These are phyloP conservation scores for Penicillium sp. DNA, from an alignment of 2,329 filamentous ascomycete species.

Conservation along the genomic window DNA sequence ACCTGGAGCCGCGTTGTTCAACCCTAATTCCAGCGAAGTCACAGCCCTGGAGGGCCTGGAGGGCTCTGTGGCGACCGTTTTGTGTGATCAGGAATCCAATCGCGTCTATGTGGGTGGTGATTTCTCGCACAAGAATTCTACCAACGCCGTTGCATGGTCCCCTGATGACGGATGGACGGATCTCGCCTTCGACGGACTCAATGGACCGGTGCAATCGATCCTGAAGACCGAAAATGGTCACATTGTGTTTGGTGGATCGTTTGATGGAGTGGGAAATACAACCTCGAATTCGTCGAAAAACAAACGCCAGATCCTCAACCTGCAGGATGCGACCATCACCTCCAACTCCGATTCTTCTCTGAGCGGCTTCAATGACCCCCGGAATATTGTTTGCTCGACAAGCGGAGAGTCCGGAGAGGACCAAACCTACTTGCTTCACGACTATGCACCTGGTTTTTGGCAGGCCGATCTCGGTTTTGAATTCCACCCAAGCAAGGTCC, in stretches of 20 bases:
- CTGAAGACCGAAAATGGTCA: conserved; percentile 71
- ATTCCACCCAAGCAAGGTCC: conserved; percentile 79
- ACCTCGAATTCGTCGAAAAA: conserved; percentile 51
- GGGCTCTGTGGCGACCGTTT: conserved; percentile 73
- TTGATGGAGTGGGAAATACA: conserved; percentile 80
- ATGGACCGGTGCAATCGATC: conserved; percentile 84
- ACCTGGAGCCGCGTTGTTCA: conserved; percentile 72
- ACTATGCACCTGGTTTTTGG: conserved; percentile 74
- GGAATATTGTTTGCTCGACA: conserved; percentile 75
- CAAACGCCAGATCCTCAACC: conserved; percentile 72
- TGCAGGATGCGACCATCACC: conserved; percentile 69
- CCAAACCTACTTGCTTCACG: conserved; percentile 76
- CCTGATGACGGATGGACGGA: conserved; percentile 64
- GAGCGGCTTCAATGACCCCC: conserved; percentile 66
- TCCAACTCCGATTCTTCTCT: conserved; percentile 56
- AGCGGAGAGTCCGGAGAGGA: conserved; percentile 60
- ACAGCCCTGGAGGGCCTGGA: conserved; percentile 72
- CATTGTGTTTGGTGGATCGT: conserved; percentile 86
- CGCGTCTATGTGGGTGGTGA: conserved; percentile 89
- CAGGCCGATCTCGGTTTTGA: conserved; percentile 73
- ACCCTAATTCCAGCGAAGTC: conserved; percentile 64
- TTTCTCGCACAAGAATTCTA: conserved; percentile 73
- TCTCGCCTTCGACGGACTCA: conserved; percentile 88
- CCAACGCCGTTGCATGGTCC: conserved; percentile 82
- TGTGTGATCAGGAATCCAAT: conserved; percentile 70